phyloP scores from a whole-genome alignment of 2,329 filamentous ascomycete genomes.

The Fusarium domesticum region DNA sequence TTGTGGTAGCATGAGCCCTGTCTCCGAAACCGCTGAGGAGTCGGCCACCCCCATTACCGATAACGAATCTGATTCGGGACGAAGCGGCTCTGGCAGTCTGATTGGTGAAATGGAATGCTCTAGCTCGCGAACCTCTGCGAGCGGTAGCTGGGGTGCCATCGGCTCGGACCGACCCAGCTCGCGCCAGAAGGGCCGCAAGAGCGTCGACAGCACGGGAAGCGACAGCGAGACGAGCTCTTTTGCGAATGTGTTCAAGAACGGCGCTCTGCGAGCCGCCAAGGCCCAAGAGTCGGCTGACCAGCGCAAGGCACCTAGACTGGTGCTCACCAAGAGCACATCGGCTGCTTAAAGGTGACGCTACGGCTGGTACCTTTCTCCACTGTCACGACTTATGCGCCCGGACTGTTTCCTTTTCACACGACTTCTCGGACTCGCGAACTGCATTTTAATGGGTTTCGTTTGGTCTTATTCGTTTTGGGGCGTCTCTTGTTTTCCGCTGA shows the following conservation, averaged over 20 bases:
- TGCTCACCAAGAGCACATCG: conserved; percentile 63
- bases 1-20: conserved; percentile 79
- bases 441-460: conserved; percentile 31
- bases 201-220: conserved; percentile 63
- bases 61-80: conserved; percentile 69
- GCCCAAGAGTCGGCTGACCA: conserved; percentile 55
- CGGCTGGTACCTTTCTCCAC: conserved; percentile 18
- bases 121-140: conserved; percentile 74
- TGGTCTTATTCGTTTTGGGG: conserved; percentile 25
- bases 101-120: conserved; percentile 68
- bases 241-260: conserved; percentile 63
- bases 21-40: conserved; percentile 73
- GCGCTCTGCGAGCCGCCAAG: conserved; percentile 50
- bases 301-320: conserved; percentile 81
- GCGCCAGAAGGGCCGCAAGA: conserved; percentile 62
- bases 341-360: conserved; percentile 26
- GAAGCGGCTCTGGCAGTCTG: conserved; percentile 75
- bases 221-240: conserved; percentile 59
- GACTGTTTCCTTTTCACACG: conserved; percentile 36
- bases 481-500: conserved; percentile 26
- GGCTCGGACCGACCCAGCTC: conserved; percentile 79
- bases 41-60: conserved; percentile 67
- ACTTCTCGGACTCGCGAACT: conserved; percentile 36
- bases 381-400: conserved; percentile 40
- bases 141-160: conserved; percentile 73